Evolutionary conservation across 2,329 filamentous ascomycete species (phyloP), one percentile per base, ranked within the genome.

Genomic region (Tolypocladium inflatum): DNA sequence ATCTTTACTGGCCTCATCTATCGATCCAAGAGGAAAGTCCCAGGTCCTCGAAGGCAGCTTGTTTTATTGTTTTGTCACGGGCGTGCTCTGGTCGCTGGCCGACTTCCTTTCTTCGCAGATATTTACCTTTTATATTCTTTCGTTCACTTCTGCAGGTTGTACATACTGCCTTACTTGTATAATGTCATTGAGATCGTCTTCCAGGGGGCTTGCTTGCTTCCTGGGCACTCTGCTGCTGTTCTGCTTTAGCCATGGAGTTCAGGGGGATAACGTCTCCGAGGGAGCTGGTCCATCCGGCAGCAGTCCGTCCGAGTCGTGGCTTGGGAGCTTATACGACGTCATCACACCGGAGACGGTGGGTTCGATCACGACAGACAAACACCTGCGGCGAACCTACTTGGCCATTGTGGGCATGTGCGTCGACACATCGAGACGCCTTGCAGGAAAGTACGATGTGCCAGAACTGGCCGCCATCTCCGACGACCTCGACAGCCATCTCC

Each of bases 351-450:
- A 19, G n/a, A 48, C 45, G 13, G 45, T 48, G 45, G 45, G 26
- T 30, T 23, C 45, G 7, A 30, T 48, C 19, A 13, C 45, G 1
- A 13, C 23, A 10, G 43, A 52, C 38, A n/a, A 43, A 17, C 61
- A 61, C 21, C 48, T 63, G 17, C 60, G 61, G 19, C 55, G 54
- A 17, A 58, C 60, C 4, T 63, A 63, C 54, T 43, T 60, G 57
- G 58, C 60, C 17, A 54, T 63, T 19, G 43, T 63, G 11, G 58
- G 60, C 57, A 57, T 62, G 60, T 57, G 57, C 38, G 60, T 57
- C 38, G 58, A 62, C 45, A 60, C 58, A 5, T 59, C 61, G n/a
- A 53, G 61, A 35, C 42, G 56, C 33, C 57, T 59, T 1, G 60
- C 61, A 6, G 48, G 45, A 1, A 50, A 41, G 26, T 62, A 59